Conservation (phyloP, 2,329 filamentous ascomycete species). For the Cordyceps cateniannulata region DNA sequence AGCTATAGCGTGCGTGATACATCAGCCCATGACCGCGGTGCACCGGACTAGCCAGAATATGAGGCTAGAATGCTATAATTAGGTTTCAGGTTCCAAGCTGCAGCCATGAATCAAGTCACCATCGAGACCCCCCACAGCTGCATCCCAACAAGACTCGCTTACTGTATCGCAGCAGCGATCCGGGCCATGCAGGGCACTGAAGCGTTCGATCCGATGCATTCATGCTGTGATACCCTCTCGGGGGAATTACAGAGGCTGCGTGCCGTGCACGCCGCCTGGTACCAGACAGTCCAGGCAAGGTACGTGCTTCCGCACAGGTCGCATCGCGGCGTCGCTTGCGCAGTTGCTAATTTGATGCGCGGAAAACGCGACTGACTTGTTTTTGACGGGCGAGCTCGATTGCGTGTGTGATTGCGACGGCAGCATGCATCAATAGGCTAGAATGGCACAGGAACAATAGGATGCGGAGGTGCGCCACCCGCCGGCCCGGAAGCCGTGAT, state of each 20-base stretch:
- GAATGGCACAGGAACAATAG: not conserved
- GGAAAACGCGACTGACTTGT: not conserved
- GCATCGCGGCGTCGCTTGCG: too few relatives aligned
- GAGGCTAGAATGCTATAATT: not conserved
- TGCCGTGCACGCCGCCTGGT: not conserved
- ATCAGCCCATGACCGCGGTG: not conserved
- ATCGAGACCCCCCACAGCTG: not conserved
- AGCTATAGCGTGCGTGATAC: not conserved
- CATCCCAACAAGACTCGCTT: not conserved
- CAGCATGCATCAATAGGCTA: constrained; percentile 1
- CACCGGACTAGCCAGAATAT: not conserved
- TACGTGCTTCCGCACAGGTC: not conserved
- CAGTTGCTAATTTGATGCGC: not conserved
- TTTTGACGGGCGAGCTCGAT: too few relatives aligned
- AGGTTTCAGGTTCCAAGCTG: not conserved
- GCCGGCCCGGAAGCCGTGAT: not conserved
- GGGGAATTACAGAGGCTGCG: not conserved
- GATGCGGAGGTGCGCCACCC: not conserved
- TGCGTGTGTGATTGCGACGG: not conserved
- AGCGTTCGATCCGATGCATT: not conserved
- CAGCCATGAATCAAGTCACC: not conserved
- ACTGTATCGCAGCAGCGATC: not conserved
- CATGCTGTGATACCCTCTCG: not conserved
- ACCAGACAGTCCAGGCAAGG: too few relatives aligned
- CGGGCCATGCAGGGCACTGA: not conserved